These are phyloP conservation scores for Xylaria castorea DNA, from an alignment of 495 filamentous ascomycete genomes.

Conservation along the genomic window DNA sequence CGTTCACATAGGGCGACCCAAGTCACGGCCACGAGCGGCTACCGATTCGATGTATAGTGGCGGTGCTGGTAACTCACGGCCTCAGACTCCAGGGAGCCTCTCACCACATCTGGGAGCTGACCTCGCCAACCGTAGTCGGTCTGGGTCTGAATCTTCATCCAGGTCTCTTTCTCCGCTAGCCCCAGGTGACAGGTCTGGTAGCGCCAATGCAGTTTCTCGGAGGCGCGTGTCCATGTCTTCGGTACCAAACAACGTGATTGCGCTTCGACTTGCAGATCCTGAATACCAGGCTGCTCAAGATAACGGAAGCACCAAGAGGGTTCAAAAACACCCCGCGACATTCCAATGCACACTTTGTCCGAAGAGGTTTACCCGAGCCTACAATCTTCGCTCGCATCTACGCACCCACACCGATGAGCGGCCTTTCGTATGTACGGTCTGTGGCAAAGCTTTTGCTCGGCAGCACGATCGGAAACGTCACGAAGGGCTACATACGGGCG, in stretches of 20 bases:
- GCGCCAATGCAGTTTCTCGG: constrained; percentile 65
- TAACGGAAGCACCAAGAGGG: constrained; percentile 68
- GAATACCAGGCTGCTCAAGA: constrained; percentile 74
- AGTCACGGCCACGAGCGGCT: constrained; percentile 70
- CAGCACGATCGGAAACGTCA: constrained; percentile 92
- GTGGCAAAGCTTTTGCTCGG: constrained; percentile 94
- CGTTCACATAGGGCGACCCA: constrained; percentile 44
- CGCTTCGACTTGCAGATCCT: constrained; percentile 88
- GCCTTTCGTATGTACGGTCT: constrained; percentile 94
- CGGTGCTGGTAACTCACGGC: constrained; percentile 48
- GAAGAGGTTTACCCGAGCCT: constrained; percentile 86
- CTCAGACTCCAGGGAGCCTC: constrained; percentile 49
- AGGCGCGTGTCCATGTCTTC: constrained; percentile 89
- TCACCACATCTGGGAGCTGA: constrained; percentile 54
- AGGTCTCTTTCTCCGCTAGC: constrained; percentile 79
- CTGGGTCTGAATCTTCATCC: constrained; percentile 53
- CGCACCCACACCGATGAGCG: constrained; percentile 92
- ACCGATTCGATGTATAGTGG: constrained; percentile 72
- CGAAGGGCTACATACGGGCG: constrained; percentile 87
- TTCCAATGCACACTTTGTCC: constrained; percentile 88
- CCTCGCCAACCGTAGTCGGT: constrained; percentile 49
- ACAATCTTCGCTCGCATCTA: constrained; percentile 89
- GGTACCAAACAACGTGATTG: constrained; percentile 88
- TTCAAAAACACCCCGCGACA: constrained; percentile 94
- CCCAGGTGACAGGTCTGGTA: constrained; percentile 64